Percentiles rank a stretch among this genome's conserved stretches.
phyloP scores from a whole-genome alignment of 2,329 filamentous ascomycete genomes.

The Whalleya microplaca region DNA sequence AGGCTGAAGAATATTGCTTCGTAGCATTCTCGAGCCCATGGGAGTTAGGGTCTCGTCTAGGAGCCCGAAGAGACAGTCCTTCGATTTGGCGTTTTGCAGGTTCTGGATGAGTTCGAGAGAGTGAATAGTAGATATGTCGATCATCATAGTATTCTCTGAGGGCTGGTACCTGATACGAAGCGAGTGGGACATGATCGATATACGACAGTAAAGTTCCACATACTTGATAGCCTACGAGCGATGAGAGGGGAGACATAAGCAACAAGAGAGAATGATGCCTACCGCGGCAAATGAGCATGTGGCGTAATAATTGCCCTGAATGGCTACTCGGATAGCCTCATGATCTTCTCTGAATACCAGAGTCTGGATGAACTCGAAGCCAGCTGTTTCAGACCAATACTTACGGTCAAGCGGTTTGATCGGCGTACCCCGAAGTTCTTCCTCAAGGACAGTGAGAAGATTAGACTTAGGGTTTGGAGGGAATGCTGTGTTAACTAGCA shows the following conservation, averaged over 20 bases:
- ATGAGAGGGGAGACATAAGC: slow-evolving; percentile 18
- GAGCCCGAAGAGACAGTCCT: slow-evolving; percentile 80
- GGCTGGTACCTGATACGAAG: slow-evolving; percentile 85
- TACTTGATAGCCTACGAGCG: slow-evolving; percentile 73
- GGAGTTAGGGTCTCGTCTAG: slow-evolving; percentile 84
- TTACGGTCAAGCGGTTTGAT: slow-evolving; percentile 72
- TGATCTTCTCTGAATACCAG: slow-evolving; percentile 82
- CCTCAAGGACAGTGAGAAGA: slow-evolving; percentile 73
- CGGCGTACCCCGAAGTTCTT: slow-evolving; percentile 66
- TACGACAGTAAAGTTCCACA: slow-evolving; percentile 69
- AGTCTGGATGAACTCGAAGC: slow-evolving; percentile 76
- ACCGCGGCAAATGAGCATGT: slow-evolving; percentile 86
- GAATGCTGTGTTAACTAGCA: slow-evolving; percentile 74
- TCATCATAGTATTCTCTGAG: slow-evolving; percentile 93
- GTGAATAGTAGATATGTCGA: slow-evolving; percentile 84
- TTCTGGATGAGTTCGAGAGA: slow-evolving; percentile 93
- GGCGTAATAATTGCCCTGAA: slow-evolving; percentile 84
- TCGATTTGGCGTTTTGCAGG: slow-evolving; percentile 74
- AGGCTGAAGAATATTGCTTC: slow-evolving; percentile 87
- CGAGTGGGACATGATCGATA: slow-evolving; percentile 76
- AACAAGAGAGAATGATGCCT: slow-evolving; percentile 38
- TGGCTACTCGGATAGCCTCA: slow-evolving; percentile 77
- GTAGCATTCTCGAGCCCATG: slow-evolving; percentile 84
- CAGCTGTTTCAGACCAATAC: slow-evolving; percentile 80
- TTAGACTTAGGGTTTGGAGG: slow-evolving; percentile 70